Percentiles rank a stretch among this genome's conserved stretches.
Evolutionary conservation across 495 filamentous ascomycete species (phyloP).

Genomic region (Daldinia vernicosa): DNA sequence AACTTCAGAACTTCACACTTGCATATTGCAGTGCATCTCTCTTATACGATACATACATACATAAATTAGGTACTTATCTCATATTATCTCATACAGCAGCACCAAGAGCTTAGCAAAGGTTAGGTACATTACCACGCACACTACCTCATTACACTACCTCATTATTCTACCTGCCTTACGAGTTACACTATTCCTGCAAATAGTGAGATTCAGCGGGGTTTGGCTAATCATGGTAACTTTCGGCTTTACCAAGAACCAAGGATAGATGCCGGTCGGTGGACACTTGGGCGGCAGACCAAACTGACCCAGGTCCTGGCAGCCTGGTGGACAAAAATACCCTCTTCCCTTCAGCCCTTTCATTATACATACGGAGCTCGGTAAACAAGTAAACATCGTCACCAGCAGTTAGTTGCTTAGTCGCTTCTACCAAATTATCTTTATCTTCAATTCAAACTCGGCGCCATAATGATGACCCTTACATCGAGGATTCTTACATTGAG

Average conservation of each 20-base stretch:
- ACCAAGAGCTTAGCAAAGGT: conserved; percentile 6
- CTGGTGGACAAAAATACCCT: conserved; percentile 17
- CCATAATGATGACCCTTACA: conserved; percentile 32
- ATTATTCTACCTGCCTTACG: conserved; percentile 1
- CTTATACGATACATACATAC: conserved; percentile 12
- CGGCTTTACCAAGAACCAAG: conserved; percentile 39
- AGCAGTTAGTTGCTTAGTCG: conserved; percentile 7
- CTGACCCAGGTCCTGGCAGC: conserved; percentile 28
- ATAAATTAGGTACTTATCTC: background rate
- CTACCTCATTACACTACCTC: background rate
- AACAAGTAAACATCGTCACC: background rate
- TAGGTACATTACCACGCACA: background rate
- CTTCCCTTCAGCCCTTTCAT: conserved; percentile 27
- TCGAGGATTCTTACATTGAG: conserved; percentile 28
- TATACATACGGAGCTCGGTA: conserved; percentile 25
- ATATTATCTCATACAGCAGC: conserved; percentile 1
- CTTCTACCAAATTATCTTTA: background rate
- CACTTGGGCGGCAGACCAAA: conserved; percentile 37
- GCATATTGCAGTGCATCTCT: conserved; percentile 7
- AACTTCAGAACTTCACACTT: background rate
- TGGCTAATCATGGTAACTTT: conserved; percentile 35
- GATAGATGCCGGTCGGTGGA: conserved; percentile 38
- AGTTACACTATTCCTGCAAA: conserved; percentile 9
- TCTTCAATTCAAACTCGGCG: conserved; percentile 8
- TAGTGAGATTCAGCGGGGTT: conserved; percentile 43